Percentiles rank a stretch among this genome's conserved stretches.
Conservation (phyloP, 2,329 filamentous ascomycete species). For the Seiridium unicorne region DNA sequence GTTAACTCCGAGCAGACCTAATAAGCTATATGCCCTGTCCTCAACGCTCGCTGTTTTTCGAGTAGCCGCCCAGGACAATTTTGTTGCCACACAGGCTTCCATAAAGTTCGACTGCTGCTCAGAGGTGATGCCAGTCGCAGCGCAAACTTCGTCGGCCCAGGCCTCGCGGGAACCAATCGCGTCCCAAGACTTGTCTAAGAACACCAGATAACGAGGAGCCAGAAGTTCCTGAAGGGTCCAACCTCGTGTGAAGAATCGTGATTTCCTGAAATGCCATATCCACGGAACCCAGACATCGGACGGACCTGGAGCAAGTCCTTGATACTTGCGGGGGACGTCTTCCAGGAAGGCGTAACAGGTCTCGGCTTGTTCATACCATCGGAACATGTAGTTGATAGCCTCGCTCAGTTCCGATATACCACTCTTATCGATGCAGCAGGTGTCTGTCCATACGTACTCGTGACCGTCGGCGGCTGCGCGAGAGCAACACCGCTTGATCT, state of each 20-base stretch:
- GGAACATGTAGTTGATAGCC: not conserved
- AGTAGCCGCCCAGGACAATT: not conserved
- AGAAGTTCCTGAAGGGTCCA: not conserved
- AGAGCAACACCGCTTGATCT: not conserved
- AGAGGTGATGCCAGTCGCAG: not conserved
- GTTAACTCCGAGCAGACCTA: not conserved
- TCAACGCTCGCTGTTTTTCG: not conserved
- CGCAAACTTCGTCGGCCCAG: not conserved
- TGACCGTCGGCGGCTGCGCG: not conserved
- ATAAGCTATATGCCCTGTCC: not conserved
- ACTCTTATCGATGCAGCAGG: not conserved
- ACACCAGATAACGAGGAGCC: not conserved
- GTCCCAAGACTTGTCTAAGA: not conserved
- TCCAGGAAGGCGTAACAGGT: not conserved
- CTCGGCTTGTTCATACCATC: not conserved
- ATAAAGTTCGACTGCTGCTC: not conserved
- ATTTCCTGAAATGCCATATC: not conserved
- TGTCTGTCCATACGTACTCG: not conserved
- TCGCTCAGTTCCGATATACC: not conserved
- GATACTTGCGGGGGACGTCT: not conserved
- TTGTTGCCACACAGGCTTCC: not conserved
- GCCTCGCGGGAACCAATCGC: not conserved
- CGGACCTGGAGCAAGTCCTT: too few species aligned
- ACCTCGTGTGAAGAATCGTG: not conserved
- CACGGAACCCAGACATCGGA: not conserved